Base-by-base conservation (phyloP, 768 basidiomycete species). In the Mrakia hoshinonis region DNA sequence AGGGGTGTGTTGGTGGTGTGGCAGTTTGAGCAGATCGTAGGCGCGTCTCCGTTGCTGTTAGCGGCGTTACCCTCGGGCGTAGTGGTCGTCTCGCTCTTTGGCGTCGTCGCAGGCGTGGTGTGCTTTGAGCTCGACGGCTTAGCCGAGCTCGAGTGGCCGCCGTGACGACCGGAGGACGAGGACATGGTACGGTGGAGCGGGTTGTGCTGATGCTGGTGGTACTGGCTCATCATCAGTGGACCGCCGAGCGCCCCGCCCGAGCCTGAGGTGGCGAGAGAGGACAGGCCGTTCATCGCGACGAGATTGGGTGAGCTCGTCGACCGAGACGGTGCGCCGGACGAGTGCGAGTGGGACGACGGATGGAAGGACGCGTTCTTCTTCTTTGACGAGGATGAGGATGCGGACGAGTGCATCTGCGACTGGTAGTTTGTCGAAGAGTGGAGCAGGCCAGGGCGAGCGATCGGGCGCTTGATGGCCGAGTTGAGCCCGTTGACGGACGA, bases 1-100 rank as follows among this genome's bases (percentile, higher is more conserved):
- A 95, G 81, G 11, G 92, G 92, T 48, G 94, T 97, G 77, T 92
- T 96, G 15, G 91, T 94, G 68, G 94, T 97, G 76, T 90, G 88
- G 79, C 94, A 97, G 77, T 97, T 97, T 7, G 90, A 92, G 79
- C 94, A 97, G 36, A 90, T 82, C 1, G 92, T 96, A 11, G 88
- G 91, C 9, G 85, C 78, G 70, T 80, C 79, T 6, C 78, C 78
- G 9, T 63, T 66, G n/a, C 67, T 72, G 36, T 77, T 73, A n/a
- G 20, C 84, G 83, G 47, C 55, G 52, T 64, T 70, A 26, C 68
- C 73, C 65, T 75, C 66, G 67, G 74, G 68, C 69, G 74, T 69
- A 60, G 63, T 67, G 69, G 70, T 67, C 71, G 70, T 24, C 34
- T 68, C 70, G 31, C 64, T 61, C 22, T 39, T 34, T 3, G 67